Evolutionary conservation across 139 green algal species (phyloP), one percentile per base, ranked within the genome.

Genomic region (Pleodorina starrii): DNA sequence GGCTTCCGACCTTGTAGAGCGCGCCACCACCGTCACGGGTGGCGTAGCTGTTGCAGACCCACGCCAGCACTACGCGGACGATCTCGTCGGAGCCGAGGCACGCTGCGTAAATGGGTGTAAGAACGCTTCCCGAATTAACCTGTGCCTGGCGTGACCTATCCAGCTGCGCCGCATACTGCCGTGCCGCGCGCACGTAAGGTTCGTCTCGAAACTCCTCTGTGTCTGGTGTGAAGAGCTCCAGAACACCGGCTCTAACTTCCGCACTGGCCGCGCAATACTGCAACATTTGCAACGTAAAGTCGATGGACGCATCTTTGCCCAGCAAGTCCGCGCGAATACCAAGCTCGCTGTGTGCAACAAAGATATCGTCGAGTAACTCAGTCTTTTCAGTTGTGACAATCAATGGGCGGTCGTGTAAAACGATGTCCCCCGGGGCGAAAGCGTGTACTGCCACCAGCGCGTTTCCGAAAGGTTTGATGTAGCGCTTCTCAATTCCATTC

Each of bases 1-100:
- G 60, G 43, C 60, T 78, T 59, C 81, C 81, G 21, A 44, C 5
- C n/a, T 77, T 46, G 81, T 87, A 87, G 43, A 87, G 81, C 11
- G 43, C 81, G 10, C 60, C 60, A 44, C 81, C 81, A 59, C 60
- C 43, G 16, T 77, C 60, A 1, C 60, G 43, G 0, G 60, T 51
- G 6, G 60, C 32, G 60, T 87, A 87, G 60, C 60, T 29, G 81
- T 87, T 87, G 63, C 81, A 87, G 6, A 87, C 81, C 42, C 42
- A 87, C 9, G 81, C 42, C 29, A 87, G 43, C 60, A 87, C 40
- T 42, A 87, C 42, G 5, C 48, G 27, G 16, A 48, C 23, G 7
- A 75, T 2, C 59, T 60, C 42, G 14, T 59, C 23, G 40, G 10
- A 27, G n/a, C 6, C 42, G 16, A 27, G 29, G 79, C 25, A 17